Evolutionary conservation across 2,329 filamentous ascomycete genomes (phyloP).

Genomic region (Fusarium nurragi): DNA sequence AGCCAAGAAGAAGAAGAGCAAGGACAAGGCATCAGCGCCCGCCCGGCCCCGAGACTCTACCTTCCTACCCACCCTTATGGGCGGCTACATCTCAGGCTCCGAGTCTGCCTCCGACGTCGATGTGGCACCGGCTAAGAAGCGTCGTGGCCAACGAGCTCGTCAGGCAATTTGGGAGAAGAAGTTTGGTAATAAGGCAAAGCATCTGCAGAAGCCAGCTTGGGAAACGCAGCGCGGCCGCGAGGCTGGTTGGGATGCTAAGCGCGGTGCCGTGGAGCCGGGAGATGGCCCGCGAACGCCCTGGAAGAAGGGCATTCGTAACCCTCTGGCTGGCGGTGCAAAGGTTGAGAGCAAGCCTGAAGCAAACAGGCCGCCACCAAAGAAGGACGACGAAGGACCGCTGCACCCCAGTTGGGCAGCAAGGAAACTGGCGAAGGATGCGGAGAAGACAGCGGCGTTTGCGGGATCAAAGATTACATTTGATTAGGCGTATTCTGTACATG

Average conservation of each 20-base stretch:
- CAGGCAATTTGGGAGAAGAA: constrained; percentile 85
- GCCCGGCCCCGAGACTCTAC: constrained; percentile 56
- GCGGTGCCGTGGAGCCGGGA: constrained; percentile 61
- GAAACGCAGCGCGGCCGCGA: constrained; percentile 52
- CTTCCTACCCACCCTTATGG: constrained; percentile 80
- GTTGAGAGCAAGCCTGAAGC: constrained; percentile 16
- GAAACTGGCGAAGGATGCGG: constrained; percentile 68
- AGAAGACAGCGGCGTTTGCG: constrained; percentile 61
- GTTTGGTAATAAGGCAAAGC: constrained; percentile 75
- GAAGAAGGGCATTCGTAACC: constrained; percentile 61
- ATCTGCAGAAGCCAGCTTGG: constrained; percentile 58
- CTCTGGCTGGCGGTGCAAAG: constrained; percentile 28
- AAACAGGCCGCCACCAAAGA: constrained; percentile 45
- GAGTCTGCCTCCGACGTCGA: constrained; percentile 76
- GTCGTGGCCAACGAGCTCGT: constrained; percentile 80
- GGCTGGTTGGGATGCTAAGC: constrained; percentile 66
- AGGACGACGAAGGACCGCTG: constrained; percentile 62
- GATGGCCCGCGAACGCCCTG: constrained; percentile 57
- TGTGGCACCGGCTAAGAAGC: constrained; percentile 70
- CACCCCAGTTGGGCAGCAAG: constrained; percentile 74
- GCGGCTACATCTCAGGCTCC: constrained; percentile 81
- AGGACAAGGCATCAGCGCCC: constrained; percentile 13
- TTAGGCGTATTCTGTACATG: constrained; percentile 43
- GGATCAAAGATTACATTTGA: constrained; percentile 70
- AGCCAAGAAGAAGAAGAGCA: constrained; percentile 48